phyloP scores from a whole-genome alignment of 2,329 filamentous ascomycete species.

The Microsporum audouinii region DNA sequence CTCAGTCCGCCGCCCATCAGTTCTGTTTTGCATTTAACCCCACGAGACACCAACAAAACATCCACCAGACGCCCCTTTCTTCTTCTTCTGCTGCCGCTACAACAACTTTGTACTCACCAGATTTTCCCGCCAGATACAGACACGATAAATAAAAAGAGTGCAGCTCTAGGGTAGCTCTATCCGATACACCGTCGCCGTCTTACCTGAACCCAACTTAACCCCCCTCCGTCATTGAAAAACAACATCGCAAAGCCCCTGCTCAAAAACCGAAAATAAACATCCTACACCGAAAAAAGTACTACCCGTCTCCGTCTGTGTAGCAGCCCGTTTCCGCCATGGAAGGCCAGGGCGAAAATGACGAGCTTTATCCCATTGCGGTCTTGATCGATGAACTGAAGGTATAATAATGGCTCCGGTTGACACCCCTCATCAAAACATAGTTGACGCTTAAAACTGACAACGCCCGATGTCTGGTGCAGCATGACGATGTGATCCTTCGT shows the following conservation, averaged over 20 bases:
- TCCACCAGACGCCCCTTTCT: background rate
- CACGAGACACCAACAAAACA: background rate
- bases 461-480: slow-evolving; percentile 43
- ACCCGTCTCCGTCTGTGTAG: background rate
- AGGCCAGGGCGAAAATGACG: slow-evolving; percentile 81
- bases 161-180: slow-evolving; percentile 2
- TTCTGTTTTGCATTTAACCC: background rate
- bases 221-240: background rate
- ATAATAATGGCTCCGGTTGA: slow-evolving; percentile 19
- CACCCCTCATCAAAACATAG: background rate
- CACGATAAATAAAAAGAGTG: background rate
- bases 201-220: background rate
- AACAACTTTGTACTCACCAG: background rate
- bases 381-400: slow-evolving; percentile 99
- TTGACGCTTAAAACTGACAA: background rate
- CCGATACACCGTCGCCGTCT: background rate
- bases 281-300: background rate
- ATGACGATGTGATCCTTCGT: slow-evolving; percentile 95
- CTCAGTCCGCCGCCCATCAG: background rate
- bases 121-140: background rate
- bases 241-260: background rate
- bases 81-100: background rate
- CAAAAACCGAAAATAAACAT: background rate
- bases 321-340: slow-evolving; percentile 59
- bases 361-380: slow-evolving; percentile 98